Base-by-base conservation (phyloP, 148 eudicot genomes). In the Silene conica region DNA sequence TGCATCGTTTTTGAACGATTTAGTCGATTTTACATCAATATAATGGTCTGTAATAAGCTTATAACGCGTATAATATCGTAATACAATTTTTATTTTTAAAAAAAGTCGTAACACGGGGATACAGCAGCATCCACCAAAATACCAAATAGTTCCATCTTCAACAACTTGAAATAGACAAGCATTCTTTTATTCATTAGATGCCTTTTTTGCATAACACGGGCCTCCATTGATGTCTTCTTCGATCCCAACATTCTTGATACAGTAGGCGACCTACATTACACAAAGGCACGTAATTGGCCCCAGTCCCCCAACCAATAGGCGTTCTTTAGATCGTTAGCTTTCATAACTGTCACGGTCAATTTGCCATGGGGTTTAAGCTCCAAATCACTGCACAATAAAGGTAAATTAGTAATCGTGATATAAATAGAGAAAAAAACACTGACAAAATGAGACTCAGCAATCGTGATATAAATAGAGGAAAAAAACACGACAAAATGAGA, bases 311-410 rank as follows among this genome's bases (percentile, higher is more conserved):
- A 38, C 15, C 55, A 50, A 15, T 11, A 7, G 55, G 16, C 18
- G 84, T 95, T 95, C 87, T 95, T 95, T 85, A 94, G 78, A 72
- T 84, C 87, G 77, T 75, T 90, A 79, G 97, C 96, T 86, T 71
- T 86, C 80, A 92, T 85, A 48, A 92, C 83, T 74, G 97, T 90
- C 67, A 95, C 82, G 20, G 86, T 84, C 78, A 92, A 80, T 76
- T 78, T 85, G 41, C 98, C 96, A 72, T 90, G 93, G 45, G 97
- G 97, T 87, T 87, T 95, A 76, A 95, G 98, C 91, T 95, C 98
- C 85, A 95, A 86, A 0, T 95, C 97, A 80, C 98, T 95, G 93
- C 82, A 88, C 63, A 23, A 22, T 55, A 60, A 34, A n/a, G 73
- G 67, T 15, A 62, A n/a, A 61, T 69, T 25, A 69, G 69, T 48